Conservation (phyloP, 1,139 yeast genomes). For the Hanseniaspora uvarum region DNA sequence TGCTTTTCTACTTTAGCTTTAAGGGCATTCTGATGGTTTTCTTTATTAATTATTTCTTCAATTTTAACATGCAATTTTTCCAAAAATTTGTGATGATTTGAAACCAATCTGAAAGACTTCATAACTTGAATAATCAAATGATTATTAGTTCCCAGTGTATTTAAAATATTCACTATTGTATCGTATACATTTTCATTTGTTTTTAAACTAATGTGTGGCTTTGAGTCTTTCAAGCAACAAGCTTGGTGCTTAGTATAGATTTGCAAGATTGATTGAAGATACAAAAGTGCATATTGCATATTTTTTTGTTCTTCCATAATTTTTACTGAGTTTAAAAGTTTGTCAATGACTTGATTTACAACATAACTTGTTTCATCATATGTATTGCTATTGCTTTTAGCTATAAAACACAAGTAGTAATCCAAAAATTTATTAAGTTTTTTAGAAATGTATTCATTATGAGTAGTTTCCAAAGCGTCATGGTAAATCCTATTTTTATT, state of each 20-base stretch:
- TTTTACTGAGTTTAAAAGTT: background rate
- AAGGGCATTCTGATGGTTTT: background rate
- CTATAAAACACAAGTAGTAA: background rate
- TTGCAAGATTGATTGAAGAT: conserved; percentile 2
- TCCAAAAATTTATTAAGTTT: background rate
- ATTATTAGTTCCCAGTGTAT: background rate
- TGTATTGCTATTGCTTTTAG: background rate
- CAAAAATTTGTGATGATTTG: background rate
- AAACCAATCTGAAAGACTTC: background rate
- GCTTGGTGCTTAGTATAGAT: conserved; percentile 2
- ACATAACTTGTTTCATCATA: background rate
- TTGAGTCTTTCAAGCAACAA: conserved; percentile 10
- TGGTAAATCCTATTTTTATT: background rate
- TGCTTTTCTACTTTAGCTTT: background rate
- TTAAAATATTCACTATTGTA: background rate
- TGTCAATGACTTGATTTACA: background rate
- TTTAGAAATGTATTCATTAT: background rate
- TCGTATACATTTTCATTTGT: background rate
- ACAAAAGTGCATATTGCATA: background rate
- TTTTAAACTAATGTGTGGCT: conserved; percentile 1
- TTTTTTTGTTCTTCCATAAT: background rate
- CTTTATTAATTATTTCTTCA: background rate
- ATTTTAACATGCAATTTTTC: background rate
- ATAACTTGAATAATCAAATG: background rate
- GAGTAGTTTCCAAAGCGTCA: background rate